Evolutionary conservation across 2,329 filamentous ascomycete genomes (phyloP).

Genomic region (Xylariaceae sp.): DNA sequence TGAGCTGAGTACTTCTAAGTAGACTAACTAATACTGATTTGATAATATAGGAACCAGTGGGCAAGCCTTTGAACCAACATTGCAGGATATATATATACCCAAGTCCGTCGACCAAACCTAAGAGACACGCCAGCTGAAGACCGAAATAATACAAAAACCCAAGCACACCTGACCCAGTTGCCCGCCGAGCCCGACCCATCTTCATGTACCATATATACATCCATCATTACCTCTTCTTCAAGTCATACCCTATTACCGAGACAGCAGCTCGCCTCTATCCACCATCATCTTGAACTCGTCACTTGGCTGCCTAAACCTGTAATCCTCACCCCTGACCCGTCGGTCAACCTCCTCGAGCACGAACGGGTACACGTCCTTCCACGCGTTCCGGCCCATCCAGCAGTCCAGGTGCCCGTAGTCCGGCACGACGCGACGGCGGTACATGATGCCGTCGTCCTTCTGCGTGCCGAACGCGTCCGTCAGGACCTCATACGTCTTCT

Average conservation of each 20-base stretch:
- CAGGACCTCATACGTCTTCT: conserved; percentile 48
- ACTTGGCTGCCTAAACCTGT: conserved; percentile 38
- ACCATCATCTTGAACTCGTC: conserved; percentile 40
- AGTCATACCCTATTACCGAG: conserved; percentile 5
- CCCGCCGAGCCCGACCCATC: no score
- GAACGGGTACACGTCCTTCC: conserved; percentile 55
- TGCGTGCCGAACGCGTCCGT: conserved; percentile 45
- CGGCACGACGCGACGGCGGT: conserved; percentile 47
- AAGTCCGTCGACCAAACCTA: no score
- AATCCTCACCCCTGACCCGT: conserved; percentile 39
- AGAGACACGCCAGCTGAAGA: no score
- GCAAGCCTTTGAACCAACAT: no score
- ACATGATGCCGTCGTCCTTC: conserved; percentile 33
- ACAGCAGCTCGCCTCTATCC: conserved; percentile 33
- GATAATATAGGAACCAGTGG: no score
- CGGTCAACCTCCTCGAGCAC: conserved; percentile 52
- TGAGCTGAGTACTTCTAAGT: no score
- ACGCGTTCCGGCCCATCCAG: conserved; percentile 58
- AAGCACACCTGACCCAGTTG: no score
- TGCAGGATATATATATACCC: no score
- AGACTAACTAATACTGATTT: no score
- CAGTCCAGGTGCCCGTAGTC: conserved; percentile 59
- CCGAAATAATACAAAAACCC: no score
- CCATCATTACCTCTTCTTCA: background rate
- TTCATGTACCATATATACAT: no score